These are phyloP conservation scores for Hypomontagnella monticulosa DNA, from an alignment of 495 filamentous ascomycete species.

Conservation along the genomic window DNA sequence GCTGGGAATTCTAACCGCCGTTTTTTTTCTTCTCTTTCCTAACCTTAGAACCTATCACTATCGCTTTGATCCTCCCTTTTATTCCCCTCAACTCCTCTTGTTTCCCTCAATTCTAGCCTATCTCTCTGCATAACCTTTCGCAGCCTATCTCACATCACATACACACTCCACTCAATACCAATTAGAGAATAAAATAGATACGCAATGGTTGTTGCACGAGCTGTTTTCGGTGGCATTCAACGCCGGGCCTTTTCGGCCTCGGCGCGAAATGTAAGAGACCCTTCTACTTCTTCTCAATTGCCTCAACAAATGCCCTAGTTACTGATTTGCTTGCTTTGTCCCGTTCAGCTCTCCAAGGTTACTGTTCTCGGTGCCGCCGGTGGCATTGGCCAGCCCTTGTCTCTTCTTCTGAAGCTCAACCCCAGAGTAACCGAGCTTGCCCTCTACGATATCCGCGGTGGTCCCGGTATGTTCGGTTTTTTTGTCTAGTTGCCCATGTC, in stretches of 20 bases:
- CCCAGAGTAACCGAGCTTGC: constrained; percentile 88
- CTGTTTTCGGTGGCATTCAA: constrained; percentile 64
- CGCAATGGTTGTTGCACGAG: constrained; percentile 45
- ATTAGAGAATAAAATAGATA: constrained; percentile 14
- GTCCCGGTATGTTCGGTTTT: constrained; percentile 73
- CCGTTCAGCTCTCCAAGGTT: constrained; percentile 87
- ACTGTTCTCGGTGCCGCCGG: constrained; percentile 94
- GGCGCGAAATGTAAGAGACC: constrained; percentile 77
- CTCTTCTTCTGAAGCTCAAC: constrained; percentile 98
- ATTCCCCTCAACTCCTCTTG: neutral
- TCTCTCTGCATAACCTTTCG: no score
- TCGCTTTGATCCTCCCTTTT: neutral
- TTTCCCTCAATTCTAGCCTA: neutral
- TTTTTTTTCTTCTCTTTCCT: constrained; percentile 1
- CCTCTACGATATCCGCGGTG: constrained; percentile 96
- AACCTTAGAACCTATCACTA: neutral
- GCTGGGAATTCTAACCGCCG: constrained; percentile 6
- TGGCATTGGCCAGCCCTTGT: constrained; percentile 98
- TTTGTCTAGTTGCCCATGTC: neutral
- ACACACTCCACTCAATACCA: constrained; percentile 3
- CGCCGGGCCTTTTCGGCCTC: constrained; percentile 94
- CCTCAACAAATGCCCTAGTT: constrained; percentile 26
- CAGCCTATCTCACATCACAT: neutral
- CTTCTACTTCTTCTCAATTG: constrained; percentile 16
- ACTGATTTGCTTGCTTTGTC: constrained; percentile 35